Evolutionary conservation across 306 rosid genomes (phyloP), one percentile per base, ranked within the genome.

Genomic region (Morella rubra): DNA sequence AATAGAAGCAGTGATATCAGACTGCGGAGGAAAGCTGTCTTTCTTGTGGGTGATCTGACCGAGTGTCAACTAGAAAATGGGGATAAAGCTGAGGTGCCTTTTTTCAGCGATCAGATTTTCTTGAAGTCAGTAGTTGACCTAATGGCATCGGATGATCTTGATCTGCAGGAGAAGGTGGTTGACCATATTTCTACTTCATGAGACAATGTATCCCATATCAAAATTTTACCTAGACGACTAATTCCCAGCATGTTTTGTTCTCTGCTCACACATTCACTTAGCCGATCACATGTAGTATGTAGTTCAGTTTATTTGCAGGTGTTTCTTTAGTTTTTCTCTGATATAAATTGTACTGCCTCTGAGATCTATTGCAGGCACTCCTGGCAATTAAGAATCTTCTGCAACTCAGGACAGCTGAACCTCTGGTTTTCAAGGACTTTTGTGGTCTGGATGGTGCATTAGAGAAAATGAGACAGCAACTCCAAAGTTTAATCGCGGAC

Each of bases 141-240:
- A 73, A 88, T 84, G 12, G 80, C 88, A 73, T 90, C 96, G 40
- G 71, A 83, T 5, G 92, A 94, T 79, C 89, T 94, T 79, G 93
- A 90, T 81, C 91, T 92, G 81, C 93, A 86, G 82, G 96, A 94
- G 78, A 94, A 94, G 98, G 98, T 90, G 52, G n/a, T 65, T 42
- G 50, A 65, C 50, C 24, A 42, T 65, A 27, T 61, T 12, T 61
- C 5, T 41, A 8, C 24, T 41, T 37, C 41, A 65, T 4, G 19
- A 42, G 50, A 65, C 45, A 37, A 22, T 8, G 4, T 3, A 14
- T 18, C 10, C 11, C 5, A 22, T 62, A 40, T 37, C 46, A 15
- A 24, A 7, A 40, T 62, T 12, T 13, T 62, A 37, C 13, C 7
- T 62, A 9, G 45, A 62, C n/a, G 32, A 20, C 15, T 22, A 58